phyloP scores from a whole-genome alignment of 495 filamentous ascomycete species.

The Clohesyomyces aquaticus region DNA sequence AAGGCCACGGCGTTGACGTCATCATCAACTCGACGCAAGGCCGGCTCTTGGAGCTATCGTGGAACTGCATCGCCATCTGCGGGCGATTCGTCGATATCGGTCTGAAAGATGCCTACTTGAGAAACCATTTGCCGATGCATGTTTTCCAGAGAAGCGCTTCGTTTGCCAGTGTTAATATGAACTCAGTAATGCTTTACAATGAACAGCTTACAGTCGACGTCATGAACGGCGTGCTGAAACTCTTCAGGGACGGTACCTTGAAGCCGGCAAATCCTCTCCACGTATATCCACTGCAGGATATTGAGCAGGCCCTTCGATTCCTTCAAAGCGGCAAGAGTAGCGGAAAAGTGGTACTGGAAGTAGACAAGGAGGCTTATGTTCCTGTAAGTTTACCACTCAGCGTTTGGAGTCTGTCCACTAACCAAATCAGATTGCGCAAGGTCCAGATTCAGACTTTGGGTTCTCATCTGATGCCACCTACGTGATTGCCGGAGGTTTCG shows the following conservation, averaged over 20 bases:
- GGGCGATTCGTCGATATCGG: constrained; percentile 29
- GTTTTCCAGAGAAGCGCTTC: constrained; percentile 7
- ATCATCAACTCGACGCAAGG: constrained; percentile 31
- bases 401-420: background rate
- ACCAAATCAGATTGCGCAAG: background rate
- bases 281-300: background rate
- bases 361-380: background rate
- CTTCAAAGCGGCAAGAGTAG: constrained; percentile 11
- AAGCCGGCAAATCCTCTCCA: constrained; percentile 3
- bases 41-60: constrained; percentile 18
- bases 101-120: constrained; percentile 6
- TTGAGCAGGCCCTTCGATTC: constrained; percentile 16
- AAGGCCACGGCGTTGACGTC: constrained; percentile 28
- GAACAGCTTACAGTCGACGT: background rate
- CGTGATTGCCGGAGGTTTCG: constrained; percentile 33
- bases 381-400: constrained; percentile 1
- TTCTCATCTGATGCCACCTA: constrained; percentile 27
- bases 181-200: background rate
- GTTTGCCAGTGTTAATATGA: constrained; percentile 8
- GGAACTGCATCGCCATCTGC: constrained; percentile 15
- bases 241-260: background rate
- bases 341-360: constrained; percentile 15
- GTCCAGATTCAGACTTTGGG: too few relatives aligned
- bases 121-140: constrained; percentile 13
- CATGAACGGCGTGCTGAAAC: background rate